phyloP scores from a whole-genome alignment of 2,329 filamentous ascomycete species.

The Aspergillus ustus region DNA sequence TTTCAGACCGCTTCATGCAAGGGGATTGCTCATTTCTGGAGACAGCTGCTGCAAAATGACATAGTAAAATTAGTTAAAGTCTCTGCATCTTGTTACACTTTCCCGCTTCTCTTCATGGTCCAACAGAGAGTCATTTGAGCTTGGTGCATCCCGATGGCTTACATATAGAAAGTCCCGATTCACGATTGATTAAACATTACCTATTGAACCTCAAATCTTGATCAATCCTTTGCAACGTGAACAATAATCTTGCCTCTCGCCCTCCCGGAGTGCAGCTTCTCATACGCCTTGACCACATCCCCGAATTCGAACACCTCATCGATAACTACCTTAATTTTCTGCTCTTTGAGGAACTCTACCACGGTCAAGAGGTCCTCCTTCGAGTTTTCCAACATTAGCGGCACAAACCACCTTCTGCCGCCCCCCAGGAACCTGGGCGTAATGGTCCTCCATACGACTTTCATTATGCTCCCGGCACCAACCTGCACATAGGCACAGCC shows the following conservation, averaged over 20 bases:
- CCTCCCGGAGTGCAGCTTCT: conserved; percentile 60
- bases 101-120: too few relatives aligned
- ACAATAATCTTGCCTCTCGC: conserved; percentile 65
- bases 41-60: too few relatives aligned
- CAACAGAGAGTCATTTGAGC: too few relatives aligned
- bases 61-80: too few relatives aligned
- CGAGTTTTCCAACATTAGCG: conserved; percentile 42
- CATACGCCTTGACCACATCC: conserved; percentile 61
- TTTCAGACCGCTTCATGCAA: neutral
- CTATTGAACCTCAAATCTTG: neutral
- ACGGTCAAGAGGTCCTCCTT: conserved; percentile 55
- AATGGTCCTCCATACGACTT: conserved; percentile 43
- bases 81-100: too few relatives aligned
- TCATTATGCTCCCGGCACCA: conserved; percentile 44
- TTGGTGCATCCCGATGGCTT: neutral
- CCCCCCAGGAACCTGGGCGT: conserved; percentile 57
- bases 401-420: conserved; percentile 46
- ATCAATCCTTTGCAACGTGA: conserved; percentile 31
- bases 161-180: neutral
- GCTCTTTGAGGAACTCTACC: conserved; percentile 61
- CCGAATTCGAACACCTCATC: conserved; percentile 62
- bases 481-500: conserved; percentile 60
- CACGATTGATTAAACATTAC: neutral
- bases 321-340: conserved; percentile 61
- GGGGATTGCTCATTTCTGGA: neutral